These are phyloP conservation scores for Botryosphaeria agaves DNA, from an alignment of 2,329 filamentous ascomycete genomes.

Conservation along the genomic window DNA sequence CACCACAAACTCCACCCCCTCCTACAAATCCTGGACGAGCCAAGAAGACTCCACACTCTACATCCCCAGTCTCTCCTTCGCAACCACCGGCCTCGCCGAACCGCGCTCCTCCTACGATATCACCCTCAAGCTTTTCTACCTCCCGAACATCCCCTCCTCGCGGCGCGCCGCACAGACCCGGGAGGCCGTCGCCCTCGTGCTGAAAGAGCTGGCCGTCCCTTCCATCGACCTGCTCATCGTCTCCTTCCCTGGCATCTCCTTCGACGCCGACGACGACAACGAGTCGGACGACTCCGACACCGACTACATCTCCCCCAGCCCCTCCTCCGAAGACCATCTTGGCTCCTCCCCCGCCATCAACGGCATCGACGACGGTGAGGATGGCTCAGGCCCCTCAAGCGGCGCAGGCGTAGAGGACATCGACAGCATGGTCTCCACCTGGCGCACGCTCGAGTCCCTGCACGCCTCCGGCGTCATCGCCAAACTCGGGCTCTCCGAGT, in stretches of 20 bases:
- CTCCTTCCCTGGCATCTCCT: constrained; percentile 83
- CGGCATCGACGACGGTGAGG: constrained; percentile 17
- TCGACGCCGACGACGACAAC: constrained; percentile 83
- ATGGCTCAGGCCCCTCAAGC: constrained; percentile 9
- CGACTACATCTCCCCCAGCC: constrained; percentile 7
- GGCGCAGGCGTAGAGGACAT: constrained; percentile 32
- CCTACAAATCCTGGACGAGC: constrained; percentile 46
- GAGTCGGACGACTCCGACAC: constrained; percentile 36
- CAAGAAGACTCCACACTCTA: constrained; percentile 42
- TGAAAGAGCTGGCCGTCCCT: constrained; percentile 58
- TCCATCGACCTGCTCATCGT: constrained; percentile 79
- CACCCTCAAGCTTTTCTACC: constrained; percentile 87
- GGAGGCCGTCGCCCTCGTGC: constrained; percentile 65
- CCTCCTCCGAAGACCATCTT: constrained; percentile 1
- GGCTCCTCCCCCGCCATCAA: no score
- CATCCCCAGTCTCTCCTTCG: constrained; percentile 63
- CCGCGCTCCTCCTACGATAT: constrained; percentile 79
- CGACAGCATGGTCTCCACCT: constrained; percentile 49
- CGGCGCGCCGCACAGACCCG: constrained; percentile 52
- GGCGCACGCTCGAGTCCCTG: constrained; percentile 52
- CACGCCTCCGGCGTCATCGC: constrained; percentile 53
- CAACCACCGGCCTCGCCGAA: constrained; percentile 55
- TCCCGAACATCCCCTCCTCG: constrained; percentile 50
- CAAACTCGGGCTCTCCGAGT: constrained; percentile 76
- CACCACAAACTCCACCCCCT: constrained; percentile 15